These are phyloP conservation scores for Kuraishia borneana DNA, from an alignment of 805 yeast species.

Conservation along the genomic window DNA sequence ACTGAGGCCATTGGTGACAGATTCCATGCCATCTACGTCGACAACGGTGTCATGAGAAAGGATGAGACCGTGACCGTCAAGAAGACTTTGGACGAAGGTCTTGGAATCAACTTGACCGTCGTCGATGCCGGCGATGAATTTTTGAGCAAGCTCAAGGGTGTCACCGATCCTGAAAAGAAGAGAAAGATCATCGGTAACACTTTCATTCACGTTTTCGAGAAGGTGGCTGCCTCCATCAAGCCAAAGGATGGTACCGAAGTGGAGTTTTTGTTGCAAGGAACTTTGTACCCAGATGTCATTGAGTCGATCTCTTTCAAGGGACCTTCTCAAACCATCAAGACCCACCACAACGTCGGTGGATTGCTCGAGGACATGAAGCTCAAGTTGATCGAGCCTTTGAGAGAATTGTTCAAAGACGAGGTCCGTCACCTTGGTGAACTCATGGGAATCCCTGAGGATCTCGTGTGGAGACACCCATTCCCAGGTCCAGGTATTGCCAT, in stretches of 20 bases:
- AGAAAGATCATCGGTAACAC: conserved; percentile 98
- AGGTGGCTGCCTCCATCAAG: conserved; percentile 84
- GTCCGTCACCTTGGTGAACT: conserved; percentile 94
- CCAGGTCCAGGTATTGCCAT: conserved; percentile 99
- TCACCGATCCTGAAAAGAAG: conserved; percentile 97
- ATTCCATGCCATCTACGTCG: conserved; percentile 97
- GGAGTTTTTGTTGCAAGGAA: conserved; percentile 92
- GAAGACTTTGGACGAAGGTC: conserved; percentile 81
- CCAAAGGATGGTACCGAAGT: conserved; percentile 85
- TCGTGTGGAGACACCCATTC: conserved; percentile 99
- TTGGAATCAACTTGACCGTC: conserved; percentile 90
- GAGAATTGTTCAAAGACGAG: conserved; percentile 98
- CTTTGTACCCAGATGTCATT: conserved; percentile 95
- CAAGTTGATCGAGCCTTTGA: conserved; percentile 94
- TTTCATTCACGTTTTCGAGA: conserved; percentile 93
- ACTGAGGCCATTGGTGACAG: conserved; percentile 97
- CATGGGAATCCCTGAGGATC: conserved; percentile 89
- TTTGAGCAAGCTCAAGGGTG: conserved; percentile 76
- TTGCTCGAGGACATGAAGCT: conserved; percentile 95
- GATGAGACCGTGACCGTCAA: conserved; percentile 87
- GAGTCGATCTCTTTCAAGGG: conserved; percentile 99
- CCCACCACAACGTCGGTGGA: conserved; percentile 99
- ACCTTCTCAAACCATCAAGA: conserved; percentile 98
- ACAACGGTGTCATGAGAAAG: conserved; percentile 94
- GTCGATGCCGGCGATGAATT: conserved; percentile 91